Percentiles rank a stretch among this genome's conserved stretches.
Conservation (phyloP, 2,329 filamentous ascomycete genomes). For the Thielaviopsis ethacetica region DNA sequence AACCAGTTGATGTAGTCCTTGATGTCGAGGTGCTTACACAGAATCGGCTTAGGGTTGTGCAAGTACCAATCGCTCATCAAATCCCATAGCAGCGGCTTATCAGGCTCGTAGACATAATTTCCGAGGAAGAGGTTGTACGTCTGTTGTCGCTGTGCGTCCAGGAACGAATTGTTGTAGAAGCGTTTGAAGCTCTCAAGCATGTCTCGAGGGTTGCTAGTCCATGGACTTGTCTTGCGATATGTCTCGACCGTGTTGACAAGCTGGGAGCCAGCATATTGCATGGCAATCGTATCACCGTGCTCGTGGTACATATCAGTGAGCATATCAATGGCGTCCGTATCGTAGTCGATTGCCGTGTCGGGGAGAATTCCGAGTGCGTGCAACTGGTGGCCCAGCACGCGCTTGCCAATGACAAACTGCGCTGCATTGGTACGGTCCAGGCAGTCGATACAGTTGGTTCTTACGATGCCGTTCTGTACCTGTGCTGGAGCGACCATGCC, state of each 20-base stretch:
- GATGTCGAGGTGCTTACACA: slow-evolving; percentile 45
- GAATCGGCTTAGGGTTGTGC: slow-evolving; percentile 65
- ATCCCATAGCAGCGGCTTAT: slow-evolving; percentile 94
- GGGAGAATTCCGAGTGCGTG: slow-evolving; percentile 80
- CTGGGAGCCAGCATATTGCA: slow-evolving; percentile 94
- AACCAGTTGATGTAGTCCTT: slow-evolving; percentile 78
- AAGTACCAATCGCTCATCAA: slow-evolving; percentile 89
- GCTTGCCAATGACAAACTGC: slow-evolving; percentile 93
- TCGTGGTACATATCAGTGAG: slow-evolving; percentile 99
- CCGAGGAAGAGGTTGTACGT: slow-evolving; percentile 95
- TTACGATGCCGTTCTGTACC: slow-evolving; percentile 79
- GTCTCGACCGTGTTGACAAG: slow-evolving; percentile 99
- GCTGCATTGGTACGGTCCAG: slow-evolving; percentile 93
- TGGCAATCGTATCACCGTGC: slow-evolving; percentile 91
- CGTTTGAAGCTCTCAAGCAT: slow-evolving; percentile 99
- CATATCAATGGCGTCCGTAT: slow-evolving; percentile 87
- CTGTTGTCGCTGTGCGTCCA: slow-evolving; percentile 94
- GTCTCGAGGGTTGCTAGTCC: slow-evolving; percentile 91
- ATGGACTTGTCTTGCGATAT: slow-evolving; percentile 97
- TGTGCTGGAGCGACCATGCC: slow-evolving; percentile 34
- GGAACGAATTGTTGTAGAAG: slow-evolving; percentile 97
- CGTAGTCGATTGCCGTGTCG: slow-evolving; percentile 67
- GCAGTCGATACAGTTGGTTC: slow-evolving; percentile 97
- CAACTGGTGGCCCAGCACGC: slow-evolving; percentile 79
- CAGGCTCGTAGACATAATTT: slow-evolving; percentile 78